A percentile compares a stretch with the other conserved stretches of the same genome.
phyloP scores from a whole-genome alignment of 352 stramenopile species.

The Peronospora destructor region DNA sequence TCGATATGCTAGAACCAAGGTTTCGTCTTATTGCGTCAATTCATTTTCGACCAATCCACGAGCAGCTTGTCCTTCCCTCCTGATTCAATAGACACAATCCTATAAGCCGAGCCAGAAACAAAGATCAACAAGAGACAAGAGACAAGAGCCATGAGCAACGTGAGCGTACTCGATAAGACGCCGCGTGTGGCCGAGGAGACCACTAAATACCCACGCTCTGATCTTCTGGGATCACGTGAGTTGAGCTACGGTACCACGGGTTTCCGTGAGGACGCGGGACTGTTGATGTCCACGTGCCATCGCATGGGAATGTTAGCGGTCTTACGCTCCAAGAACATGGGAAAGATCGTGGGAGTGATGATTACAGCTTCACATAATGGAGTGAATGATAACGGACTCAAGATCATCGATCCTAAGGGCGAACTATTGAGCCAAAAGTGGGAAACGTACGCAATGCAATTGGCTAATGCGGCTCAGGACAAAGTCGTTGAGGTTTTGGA shows the following conservation, averaged over 20 bases:
- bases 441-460: constrained; percentile 82
- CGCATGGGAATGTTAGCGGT: constrained; percentile 88
- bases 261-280: constrained; percentile 89
- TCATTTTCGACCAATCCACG: constrained; percentile 4
- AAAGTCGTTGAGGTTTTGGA: constrained; percentile 83
- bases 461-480: constrained; percentile 74
- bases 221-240: constrained; percentile 34
- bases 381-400: constrained; percentile 90
- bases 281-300: constrained; percentile 89
- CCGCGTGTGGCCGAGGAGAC: constrained; percentile 75
- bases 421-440: constrained; percentile 89
- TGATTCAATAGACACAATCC: constrained; percentile 8
- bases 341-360: constrained; percentile 89
- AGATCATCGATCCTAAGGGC: constrained; percentile 90
- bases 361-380: constrained; percentile 93
- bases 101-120: constrained; percentile 14
- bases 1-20: too few species aligned
- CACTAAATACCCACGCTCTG: constrained; percentile 55
- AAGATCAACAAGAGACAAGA: constrained; percentile 5
- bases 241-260: constrained; percentile 92
- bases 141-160: constrained; percentile 30
- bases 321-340: constrained; percentile 67
- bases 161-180: constrained; percentile 69
- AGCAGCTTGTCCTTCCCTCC: not conserved
- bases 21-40: not conserved